Percentiles rank a stretch among this genome's conserved stretches.
Conservation (phyloP, 139 green algal genomes). For the Raphidocelis subcapitata region DNA sequence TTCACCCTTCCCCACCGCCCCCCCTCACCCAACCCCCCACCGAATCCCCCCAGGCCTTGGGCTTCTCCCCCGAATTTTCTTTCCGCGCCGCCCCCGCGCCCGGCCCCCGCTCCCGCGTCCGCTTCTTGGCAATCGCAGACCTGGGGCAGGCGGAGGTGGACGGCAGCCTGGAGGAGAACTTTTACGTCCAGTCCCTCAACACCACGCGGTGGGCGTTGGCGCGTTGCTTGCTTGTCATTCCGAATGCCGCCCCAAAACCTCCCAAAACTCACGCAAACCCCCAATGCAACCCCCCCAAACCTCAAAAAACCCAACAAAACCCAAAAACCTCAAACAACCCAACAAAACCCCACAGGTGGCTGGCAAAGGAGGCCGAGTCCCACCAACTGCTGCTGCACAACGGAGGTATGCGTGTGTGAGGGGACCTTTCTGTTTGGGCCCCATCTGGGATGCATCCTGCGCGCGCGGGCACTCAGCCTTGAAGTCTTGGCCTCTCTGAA, state of each 20-base stretch:
- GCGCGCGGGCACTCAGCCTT: too few relatives aligned
- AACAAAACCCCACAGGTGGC: neutral
- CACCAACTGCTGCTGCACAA: conserved; percentile 56
- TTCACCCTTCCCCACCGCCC: neutral
- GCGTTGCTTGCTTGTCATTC: neutral
- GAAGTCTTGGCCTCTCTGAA: too few relatives aligned
- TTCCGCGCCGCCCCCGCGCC: conserved; percentile 45
- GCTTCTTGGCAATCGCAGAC: conserved; percentile 55
- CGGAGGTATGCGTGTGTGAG: conserved; percentile 47
- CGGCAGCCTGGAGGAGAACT: conserved; percentile 38
- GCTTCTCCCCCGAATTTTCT: conserved; percentile 45
- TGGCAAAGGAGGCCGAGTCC: neutral
- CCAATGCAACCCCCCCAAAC: neutral
- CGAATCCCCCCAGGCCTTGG: conserved; percentile 23
- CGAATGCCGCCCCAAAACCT: too few relatives aligned
- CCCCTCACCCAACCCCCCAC: neutral
- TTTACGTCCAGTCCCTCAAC: conserved; percentile 40
- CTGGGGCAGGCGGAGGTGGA: conserved; percentile 56
- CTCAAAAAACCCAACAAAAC: too few relatives aligned
- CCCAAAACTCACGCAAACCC: too few relatives aligned
- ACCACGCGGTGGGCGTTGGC: conserved; percentile 39
- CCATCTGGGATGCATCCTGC: too few relatives aligned
- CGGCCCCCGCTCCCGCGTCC: conserved; percentile 33
- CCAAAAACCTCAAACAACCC: neutral
- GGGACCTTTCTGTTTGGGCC: too few relatives aligned